Evolutionary conservation across 2,329 filamentous ascomycete species (phyloP), one percentile per base, ranked within the genome.

Genomic region (Fusarium sp.): DNA sequence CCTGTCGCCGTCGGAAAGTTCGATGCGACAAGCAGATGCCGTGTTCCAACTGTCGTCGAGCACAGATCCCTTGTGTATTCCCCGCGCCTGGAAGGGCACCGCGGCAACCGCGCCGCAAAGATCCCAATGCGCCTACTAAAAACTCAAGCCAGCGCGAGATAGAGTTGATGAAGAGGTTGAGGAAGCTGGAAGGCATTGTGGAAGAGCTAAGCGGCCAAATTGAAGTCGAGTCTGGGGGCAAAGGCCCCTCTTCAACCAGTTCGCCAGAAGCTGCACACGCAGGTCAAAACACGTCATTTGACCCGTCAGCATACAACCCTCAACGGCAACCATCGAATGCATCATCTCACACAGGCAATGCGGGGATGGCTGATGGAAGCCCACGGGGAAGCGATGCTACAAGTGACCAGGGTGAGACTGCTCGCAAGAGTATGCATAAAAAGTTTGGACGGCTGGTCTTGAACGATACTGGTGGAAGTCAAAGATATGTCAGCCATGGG

Each of bases 1-100:
- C 82, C 37, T 85, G 83, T 63, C 79, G 83, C 13, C 80, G 83
- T 42, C 81, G 89, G 64, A 91, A 92, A 77, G 91, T 94, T 54
- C 90, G 90, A 73, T 94, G 91, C 82, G 90, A 94, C 80, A 93
- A 93, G 80, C 84, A 87, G 72, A 88, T 92, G 82, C 90, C 91
- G 17, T 94, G 91, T 77, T 88, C 88, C 71, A 93, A 94, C 76
- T 94, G 91, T 76, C 86, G 86, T 40, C 87, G 90, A 67, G 90
- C 89, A 39, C 82, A 89, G 70, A 91, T 91, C 58, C 86, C 90
- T 69, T 94, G 91, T 76, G 81, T 92, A 47, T 94, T 92, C 74
- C 91, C 91, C 2, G 89, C 90, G 4, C 91, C 91, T 1, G 91
- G 91, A 11, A 85, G 91, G 55, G 90, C 91, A 8, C 91, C 90